Evolutionary conservation across 2,329 filamentous ascomycete genomes (phyloP).

Genomic region (Trichoderma semiorbis): DNA sequence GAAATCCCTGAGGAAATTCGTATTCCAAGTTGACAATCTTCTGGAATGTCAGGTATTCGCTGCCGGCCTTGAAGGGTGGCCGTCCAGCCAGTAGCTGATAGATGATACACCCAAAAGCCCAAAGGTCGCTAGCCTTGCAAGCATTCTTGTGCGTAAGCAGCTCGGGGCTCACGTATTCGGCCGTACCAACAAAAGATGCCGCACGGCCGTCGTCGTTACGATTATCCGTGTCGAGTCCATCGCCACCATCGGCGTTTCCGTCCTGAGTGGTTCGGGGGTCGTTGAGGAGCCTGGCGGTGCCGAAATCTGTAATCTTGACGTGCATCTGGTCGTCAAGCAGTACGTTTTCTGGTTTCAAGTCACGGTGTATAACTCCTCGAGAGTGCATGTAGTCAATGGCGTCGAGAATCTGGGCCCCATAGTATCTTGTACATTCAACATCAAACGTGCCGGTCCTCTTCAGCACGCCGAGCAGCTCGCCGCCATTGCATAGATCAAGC

Average conservation of each 20-base stretch:
- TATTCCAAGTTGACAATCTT: conserved; percentile 96
- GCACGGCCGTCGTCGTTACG: conserved; percentile 62
- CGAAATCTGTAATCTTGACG: conserved; percentile 98
- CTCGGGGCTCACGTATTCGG: conserved; percentile 97
- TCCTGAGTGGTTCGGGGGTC: conserved; percentile 41
- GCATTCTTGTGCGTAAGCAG: conserved; percentile 95
- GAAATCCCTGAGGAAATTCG: conserved; percentile 86
- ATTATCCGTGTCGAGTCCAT: conserved; percentile 34
- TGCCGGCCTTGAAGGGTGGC: conserved; percentile 92
- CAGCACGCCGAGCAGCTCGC: conserved; percentile 85
- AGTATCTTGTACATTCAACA: conserved; percentile 89
- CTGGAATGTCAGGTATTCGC: conserved; percentile 96
- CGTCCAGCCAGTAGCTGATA: conserved; percentile 95
- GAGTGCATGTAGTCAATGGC: conserved; percentile 98
- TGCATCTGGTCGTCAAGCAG: conserved; percentile 94
- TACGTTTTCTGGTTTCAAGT: conserved; percentile 96
- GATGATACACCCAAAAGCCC: conserved; percentile 97
- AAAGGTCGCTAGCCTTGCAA: conserved; percentile 95
- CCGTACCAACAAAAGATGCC: conserved; percentile 94
- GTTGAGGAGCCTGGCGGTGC: conserved; percentile 85
- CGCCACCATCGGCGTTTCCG: conserved; percentile 38
- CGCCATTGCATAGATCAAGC: conserved; percentile 85
- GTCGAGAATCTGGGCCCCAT: conserved; percentile 92
- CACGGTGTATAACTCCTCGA: conserved; percentile 90
- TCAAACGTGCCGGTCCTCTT: conserved; percentile 96